Conservation (phyloP, 2,329 filamentous ascomycete species). For the Ophiobolus disseminans region DNA sequence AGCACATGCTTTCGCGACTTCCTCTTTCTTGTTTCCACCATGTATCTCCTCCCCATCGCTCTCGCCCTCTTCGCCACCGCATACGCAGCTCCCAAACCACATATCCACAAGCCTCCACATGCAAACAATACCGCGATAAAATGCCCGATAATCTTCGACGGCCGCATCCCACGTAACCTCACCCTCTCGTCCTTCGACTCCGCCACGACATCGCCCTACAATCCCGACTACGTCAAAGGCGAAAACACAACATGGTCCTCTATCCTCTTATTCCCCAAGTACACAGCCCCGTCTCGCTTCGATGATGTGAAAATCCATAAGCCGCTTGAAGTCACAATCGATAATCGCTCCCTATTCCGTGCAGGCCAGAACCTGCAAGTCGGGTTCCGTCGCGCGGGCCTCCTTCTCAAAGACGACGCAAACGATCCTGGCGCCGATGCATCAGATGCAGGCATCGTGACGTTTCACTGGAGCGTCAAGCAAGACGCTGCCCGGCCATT, state of each 20-base stretch:
- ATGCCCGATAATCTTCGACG: constrained; percentile 42
- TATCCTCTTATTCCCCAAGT: constrained; percentile 30
- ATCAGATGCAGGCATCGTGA: constrained; percentile 29
- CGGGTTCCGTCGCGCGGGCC: constrained; percentile 35
- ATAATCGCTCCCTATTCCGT: constrained; percentile 30
- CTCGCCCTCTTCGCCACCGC: no score
- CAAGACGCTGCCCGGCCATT: constrained; percentile 22
- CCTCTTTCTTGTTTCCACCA: no score
- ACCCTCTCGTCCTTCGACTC: constrained; percentile 29
- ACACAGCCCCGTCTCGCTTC: constrained; percentile 22
- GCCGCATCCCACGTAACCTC: constrained; percentile 28
- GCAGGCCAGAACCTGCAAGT: constrained; percentile 22
- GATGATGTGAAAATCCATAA: constrained; percentile 16
- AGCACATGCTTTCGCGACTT: no score
- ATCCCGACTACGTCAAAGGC: constrained; percentile 32
- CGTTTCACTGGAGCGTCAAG: constrained; percentile 36
- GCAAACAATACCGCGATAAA: constrained; percentile 9
- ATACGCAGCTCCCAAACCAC: no score
- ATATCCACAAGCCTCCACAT: not conserved
- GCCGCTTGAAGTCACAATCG: constrained; percentile 34
- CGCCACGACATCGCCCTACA: constrained; percentile 22
- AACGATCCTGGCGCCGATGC: constrained; percentile 28
- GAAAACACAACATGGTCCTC: constrained; percentile 34
- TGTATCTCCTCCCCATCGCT: no score
- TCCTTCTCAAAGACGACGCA: constrained; percentile 27